phyloP scores from a whole-genome alignment of 2,329 filamentous ascomycete genomes.

The Alternaria sp. region DNA sequence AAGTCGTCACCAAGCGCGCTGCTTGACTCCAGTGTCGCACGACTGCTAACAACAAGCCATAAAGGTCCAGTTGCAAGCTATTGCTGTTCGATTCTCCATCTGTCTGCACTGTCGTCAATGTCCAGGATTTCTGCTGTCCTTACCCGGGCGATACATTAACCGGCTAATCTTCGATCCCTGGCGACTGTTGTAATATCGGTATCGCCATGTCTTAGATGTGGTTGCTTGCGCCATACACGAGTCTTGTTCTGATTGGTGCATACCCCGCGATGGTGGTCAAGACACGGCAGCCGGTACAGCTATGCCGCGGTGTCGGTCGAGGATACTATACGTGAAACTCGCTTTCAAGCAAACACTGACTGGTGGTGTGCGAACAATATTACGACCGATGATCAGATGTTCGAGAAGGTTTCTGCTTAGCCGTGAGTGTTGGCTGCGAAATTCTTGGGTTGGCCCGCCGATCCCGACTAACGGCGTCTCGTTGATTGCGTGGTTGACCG shows the following conservation, averaged over 20 bases:
- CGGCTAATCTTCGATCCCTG: not conserved
- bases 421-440: not conserved
- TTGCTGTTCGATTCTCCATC: not conserved
- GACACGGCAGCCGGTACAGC: not conserved
- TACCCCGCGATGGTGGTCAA: not conserved
- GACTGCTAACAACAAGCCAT: not conserved
- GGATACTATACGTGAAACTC: constrained; percentile 8
- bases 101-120: not conserved
- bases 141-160: not conserved
- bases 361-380: constrained; percentile 12
- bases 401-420: not conserved
- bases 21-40: not conserved
- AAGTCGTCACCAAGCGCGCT: not conserved
- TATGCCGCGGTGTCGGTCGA: not conserved
- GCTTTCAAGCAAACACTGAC: constrained; percentile 3
- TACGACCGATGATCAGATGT: not conserved
- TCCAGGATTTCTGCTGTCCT: not conserved
- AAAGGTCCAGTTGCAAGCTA: not conserved
- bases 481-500: not conserved
- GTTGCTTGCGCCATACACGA: not conserved
- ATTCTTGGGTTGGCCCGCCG: not conserved
- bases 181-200: not conserved
- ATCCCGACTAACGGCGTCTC: not conserved
- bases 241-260: not conserved
- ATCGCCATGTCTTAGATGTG: not conserved